phyloP scores from a whole-genome alignment of 495 filamentous ascomycete genomes.

The Annulohypoxylon stygium region DNA sequence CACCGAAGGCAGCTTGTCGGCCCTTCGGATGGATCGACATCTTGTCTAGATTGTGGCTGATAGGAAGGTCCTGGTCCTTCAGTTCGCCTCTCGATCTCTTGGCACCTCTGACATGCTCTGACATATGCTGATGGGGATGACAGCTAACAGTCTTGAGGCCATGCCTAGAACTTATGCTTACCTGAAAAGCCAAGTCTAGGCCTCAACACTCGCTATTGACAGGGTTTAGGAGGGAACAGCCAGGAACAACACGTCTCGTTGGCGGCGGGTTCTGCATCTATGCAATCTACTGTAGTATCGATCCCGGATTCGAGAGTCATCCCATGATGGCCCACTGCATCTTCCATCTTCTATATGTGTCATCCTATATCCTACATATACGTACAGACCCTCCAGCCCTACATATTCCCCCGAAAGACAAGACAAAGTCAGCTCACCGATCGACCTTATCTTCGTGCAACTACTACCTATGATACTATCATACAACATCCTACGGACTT shows the following conservation, averaged over 20 bases:
- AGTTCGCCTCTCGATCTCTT: constrained; percentile 37
- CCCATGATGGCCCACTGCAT: constrained; percentile 22
- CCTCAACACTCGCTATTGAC: constrained; percentile 8
- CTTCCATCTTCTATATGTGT: constrained; percentile 18
- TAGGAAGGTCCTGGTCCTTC: constrained; percentile 19
- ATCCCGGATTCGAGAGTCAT: constrained; percentile 22
- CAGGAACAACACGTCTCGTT: constrained; percentile 21
- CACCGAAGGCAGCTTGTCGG: constrained; percentile 26
- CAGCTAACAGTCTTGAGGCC: constrained; percentile 8
- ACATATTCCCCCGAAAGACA: constrained; percentile 15
- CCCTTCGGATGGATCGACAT: constrained; percentile 31
- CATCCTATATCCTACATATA: constrained; percentile 33
- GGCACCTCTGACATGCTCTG: constrained; percentile 36
- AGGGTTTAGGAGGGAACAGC: constrained; percentile 14
- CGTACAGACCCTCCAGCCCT: constrained; percentile 35
- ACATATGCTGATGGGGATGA: constrained; percentile 19
- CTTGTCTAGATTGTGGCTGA: constrained; percentile 40
- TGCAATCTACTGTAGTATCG: constrained; percentile 30
- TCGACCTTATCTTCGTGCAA: constrained; percentile 31
- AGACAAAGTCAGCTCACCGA: constrained; percentile 10
- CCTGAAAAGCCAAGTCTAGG: constrained; percentile 34
- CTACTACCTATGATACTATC: constrained; percentile 21
- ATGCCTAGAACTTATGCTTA: constrained; percentile 31
- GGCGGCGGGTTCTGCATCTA: constrained; percentile 35
- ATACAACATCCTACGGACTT: constrained; percentile 19